These are phyloP conservation scores for Eragrostis nindensis DNA, from an alignment of 176 grass and related monocot genomes.

Conservation along the genomic window DNA sequence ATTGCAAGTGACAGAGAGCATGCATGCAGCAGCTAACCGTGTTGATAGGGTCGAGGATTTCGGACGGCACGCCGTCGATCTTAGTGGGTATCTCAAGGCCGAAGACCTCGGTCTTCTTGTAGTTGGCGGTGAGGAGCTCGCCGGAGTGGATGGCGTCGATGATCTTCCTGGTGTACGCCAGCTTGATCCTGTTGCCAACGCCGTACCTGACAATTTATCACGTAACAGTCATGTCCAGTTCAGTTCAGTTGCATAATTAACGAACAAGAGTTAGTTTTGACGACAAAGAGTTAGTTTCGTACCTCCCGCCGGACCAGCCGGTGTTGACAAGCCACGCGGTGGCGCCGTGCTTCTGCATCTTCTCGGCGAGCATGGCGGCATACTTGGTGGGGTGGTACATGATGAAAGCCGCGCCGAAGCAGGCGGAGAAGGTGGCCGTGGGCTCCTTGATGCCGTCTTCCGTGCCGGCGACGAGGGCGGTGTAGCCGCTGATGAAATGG, in stretches of 20 bases:
- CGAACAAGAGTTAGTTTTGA: neutral
- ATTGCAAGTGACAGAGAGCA: too few species aligned
- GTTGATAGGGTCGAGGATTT: constrained; percentile 93
- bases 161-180: constrained; percentile 92
- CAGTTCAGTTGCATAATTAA: neutral
- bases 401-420: constrained; percentile 97
- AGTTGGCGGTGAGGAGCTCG: constrained; percentile 76
- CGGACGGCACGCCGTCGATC: constrained; percentile 75
- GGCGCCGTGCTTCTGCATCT: constrained; percentile 96
- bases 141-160: constrained; percentile 98
- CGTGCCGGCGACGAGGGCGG: constrained; percentile 91
- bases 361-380: constrained; percentile 96
- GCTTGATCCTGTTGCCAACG: constrained; percentile 92
- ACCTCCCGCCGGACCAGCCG: constrained; percentile 98
- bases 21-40: too few species aligned
- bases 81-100: constrained; percentile 92
- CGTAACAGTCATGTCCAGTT: too few species aligned
- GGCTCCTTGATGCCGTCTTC: constrained; percentile 98
- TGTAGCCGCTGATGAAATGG: constrained; percentile 99
- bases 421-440: constrained; percentile 97
- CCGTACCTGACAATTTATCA: constrained; percentile 85
- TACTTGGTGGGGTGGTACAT: constrained; percentile 99
- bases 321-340: constrained; percentile 99
- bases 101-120: constrained; percentile 87
- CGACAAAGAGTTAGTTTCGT: too few species aligned